Percentiles rank a stretch among this genome's conserved stretches.
These are phyloP conservation scores for Periconia sp. DNA, from an alignment of 2,329 filamentous ascomycete genomes.

Conservation along the genomic window DNA sequence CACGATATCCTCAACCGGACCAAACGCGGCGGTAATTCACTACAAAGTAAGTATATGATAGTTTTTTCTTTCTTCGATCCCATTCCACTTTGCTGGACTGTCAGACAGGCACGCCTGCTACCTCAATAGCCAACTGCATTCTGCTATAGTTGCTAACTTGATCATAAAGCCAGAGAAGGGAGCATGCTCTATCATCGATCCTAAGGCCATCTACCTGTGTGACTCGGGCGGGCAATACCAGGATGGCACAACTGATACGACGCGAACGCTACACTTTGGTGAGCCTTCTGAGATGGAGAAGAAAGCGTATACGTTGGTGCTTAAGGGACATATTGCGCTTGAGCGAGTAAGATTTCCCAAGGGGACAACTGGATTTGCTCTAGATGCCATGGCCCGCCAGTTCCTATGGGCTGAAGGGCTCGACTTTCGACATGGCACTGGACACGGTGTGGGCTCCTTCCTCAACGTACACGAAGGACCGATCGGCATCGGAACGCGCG, in stretches of 20 bases:
- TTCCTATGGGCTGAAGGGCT: slow-evolving; percentile 91
- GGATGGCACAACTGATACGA: slow-evolving; percentile 96
- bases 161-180: slow-evolving; percentile 73
- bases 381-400: slow-evolving; percentile 88
- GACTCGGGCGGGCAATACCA: slow-evolving; percentile 97
- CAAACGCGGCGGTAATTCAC: slow-evolving; percentile 94
- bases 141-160: slow-evolving; percentile 33
- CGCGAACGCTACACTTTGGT: slow-evolving; percentile 90
- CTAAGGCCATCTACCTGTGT: slow-evolving; percentile 86
- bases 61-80: too few species aligned
- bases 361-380: slow-evolving; percentile 89
- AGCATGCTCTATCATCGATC: slow-evolving; percentile 82
- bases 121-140: too few species aligned
- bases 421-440: slow-evolving; percentile 95
- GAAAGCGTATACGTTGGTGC: slow-evolving; percentile 88
- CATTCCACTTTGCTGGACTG: too few species aligned
- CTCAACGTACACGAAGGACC: slow-evolving; percentile 97
- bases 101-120: too few species aligned
- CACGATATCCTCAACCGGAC: slow-evolving; percentile 92
- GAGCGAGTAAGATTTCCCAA: slow-evolving; percentile 91
- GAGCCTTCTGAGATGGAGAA: slow-evolving; percentile 81
- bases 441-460: slow-evolving; percentile 93
- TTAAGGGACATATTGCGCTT: slow-evolving; percentile 92
- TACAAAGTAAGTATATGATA: slow-evolving; percentile 64
- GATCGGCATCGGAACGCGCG: slow-evolving; percentile 90